Evolutionary conservation across 2,329 filamentous ascomycete species (phyloP), one percentile per base, ranked within the genome.

Genomic region (Fusarium austroafricanum): DNA sequence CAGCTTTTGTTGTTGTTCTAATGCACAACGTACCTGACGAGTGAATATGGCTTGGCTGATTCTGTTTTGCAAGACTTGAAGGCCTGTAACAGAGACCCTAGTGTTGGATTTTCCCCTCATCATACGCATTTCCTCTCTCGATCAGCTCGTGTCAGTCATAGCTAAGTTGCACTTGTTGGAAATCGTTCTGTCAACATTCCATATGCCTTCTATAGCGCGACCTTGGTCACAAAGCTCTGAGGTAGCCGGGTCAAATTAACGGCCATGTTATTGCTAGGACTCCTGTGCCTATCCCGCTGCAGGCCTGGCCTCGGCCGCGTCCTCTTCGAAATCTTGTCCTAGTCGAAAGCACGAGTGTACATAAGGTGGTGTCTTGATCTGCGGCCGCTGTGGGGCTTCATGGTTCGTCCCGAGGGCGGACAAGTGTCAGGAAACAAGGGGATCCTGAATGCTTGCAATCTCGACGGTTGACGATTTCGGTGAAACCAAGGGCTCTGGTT

Each of bases 381-480:
- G 79, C 79, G 78, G 78, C 78, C 79, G 72, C 63, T 75, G 79
- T 79, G 78, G 79, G 77, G 73, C 77, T 51, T 74, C 65, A 74
- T 79, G 73, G 76, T 79, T 80, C 76, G 75, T 79, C 74, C 76
- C 75, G 72, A 75, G 62, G 73, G 67, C 70, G 70, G 75, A 78
- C 76, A 79, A 78, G 72, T 78, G 77, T 79, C 76, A 78, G 67
- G 64, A 71, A 70, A 70, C 73, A 71, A 75, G 73, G 71, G 70
- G 57, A 74, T 71, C 67, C 73, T 70, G 65, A 73, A 74, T 68
- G 73, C 75, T 73, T 67, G 67, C 65, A 68, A 63, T 68, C 65
- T 68, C 63, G 59, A 65, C 60, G 59, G 55, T 59, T 70, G 75
- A 70, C 73, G 73, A 72, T 75, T 73, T 79, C 78, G 78, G 78